Conservation (phyloP, 2,329 filamentous ascomycete species). For the Cadophora sp. region DNA sequence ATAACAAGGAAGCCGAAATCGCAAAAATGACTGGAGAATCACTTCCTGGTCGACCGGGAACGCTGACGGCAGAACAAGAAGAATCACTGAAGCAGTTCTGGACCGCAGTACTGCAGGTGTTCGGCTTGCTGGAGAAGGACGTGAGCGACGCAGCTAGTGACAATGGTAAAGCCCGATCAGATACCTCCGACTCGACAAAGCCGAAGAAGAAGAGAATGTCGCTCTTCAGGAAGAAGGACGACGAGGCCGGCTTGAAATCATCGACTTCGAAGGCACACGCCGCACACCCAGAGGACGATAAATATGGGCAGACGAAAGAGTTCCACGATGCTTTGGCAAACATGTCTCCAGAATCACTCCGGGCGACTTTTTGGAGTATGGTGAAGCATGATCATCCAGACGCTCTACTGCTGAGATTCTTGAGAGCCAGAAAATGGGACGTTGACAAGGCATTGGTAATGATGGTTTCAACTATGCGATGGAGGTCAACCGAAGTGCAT, state of each 20-base stretch:
- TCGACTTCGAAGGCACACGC: constrained; percentile 40
- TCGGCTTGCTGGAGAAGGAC: constrained; percentile 61
- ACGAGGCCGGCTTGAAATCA: constrained; percentile 51
- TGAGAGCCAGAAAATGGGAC: constrained; percentile 95
- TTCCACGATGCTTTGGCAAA: constrained; percentile 83
- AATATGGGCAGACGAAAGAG: constrained; percentile 88
- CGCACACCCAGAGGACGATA: constrained; percentile 70
- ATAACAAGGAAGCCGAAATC: constrained; percentile 25
- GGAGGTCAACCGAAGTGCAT: constrained; percentile 82
- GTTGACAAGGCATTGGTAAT: constrained; percentile 92
- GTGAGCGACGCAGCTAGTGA: constrained; percentile 39
- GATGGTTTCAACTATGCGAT: constrained; percentile 93
- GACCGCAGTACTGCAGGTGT: constrained; percentile 76
- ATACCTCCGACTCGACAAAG: constrained; percentile 52
- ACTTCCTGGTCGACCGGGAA: constrained; percentile 79
- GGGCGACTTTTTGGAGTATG: constrained; percentile 88
- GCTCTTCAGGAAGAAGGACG: constrained; percentile 69
- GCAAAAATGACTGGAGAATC: constrained; percentile 51
- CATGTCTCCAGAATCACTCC: constrained; percentile 78
- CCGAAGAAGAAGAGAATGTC: constrained; percentile 77
- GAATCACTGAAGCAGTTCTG: constrained; percentile 88
- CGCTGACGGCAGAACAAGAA: constrained; percentile 88
- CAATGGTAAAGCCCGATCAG: constrained; percentile 34
- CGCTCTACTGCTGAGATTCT: constrained; percentile 79
- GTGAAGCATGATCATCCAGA: constrained; percentile 96